Evolutionary conservation across 108 stramenopile species (phyloP).

Genomic region (Cyclotella cryptica): DNA sequence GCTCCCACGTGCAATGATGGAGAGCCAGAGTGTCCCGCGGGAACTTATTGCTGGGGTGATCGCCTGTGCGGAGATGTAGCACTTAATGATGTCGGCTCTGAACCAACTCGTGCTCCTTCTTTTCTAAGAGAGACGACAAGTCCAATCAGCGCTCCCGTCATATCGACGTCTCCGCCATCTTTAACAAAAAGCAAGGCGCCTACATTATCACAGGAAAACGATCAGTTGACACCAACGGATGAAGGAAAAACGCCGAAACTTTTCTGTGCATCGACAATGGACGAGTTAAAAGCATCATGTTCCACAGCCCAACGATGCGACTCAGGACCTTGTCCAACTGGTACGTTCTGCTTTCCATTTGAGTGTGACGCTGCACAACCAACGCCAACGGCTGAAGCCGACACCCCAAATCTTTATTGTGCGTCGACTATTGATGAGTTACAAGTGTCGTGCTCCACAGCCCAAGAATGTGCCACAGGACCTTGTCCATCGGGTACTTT

Average conservation of each 20-base stretch:
- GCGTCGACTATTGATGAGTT: constrained; percentile 21
- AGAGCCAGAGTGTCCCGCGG: constrained; percentile 26
- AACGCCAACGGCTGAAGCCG: neutral
- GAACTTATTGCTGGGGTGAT: constrained; percentile 29
- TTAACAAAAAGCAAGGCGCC: neutral
- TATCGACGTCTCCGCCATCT: neutral
- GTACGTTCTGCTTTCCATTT: constrained; percentile 43
- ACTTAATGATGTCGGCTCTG: neutral
- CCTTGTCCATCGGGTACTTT: constrained; percentile 29
- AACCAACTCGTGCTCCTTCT: neutral
- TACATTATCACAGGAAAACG: neutral
- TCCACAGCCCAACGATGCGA: constrained; percentile 25
- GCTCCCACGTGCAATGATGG: constrained; percentile 30
- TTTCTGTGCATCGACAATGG: constrained; percentile 16
- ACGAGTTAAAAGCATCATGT: constrained; percentile 25
- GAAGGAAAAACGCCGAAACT: constrained; percentile 9
- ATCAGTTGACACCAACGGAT: neutral
- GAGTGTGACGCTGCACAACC: constrained; percentile 3
- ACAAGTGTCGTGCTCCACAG: constrained; percentile 22
- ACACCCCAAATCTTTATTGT: constrained; percentile 20
- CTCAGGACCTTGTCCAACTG: constrained; percentile 21
- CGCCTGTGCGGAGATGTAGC: constrained; percentile 1
- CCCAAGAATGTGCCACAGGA: constrained; percentile 12
- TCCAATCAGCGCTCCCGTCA: neutral
- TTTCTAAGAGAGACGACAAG: neutral